Percentiles rank a stretch among this genome's conserved stretches.
phyloP scores from a whole-genome alignment of 257 asterid genomes.

The Solanum medicagineum region DNA sequence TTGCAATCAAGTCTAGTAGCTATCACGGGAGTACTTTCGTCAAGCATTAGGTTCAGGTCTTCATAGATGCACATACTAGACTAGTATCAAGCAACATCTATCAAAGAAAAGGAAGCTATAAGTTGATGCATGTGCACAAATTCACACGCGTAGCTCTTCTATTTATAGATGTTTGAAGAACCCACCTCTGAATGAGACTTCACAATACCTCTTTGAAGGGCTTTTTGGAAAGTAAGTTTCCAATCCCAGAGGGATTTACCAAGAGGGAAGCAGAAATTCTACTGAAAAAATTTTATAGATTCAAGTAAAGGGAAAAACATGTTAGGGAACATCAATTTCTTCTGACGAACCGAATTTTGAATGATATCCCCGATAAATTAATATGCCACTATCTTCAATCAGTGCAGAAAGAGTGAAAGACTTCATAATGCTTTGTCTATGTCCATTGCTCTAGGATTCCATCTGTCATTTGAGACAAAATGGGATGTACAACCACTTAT shows the following conservation, averaged over 20 bases:
- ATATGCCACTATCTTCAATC: conserved; percentile 12
- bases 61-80: background rate
- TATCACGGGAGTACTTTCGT: background rate
- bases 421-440: conserved; percentile 16
- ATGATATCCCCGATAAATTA: background rate
- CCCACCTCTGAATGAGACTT: background rate
- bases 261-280: background rate
- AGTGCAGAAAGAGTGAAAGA: conserved; percentile 6
- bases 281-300: background rate
- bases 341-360: background rate
- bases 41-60: background rate
- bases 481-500: conserved; percentile 27
- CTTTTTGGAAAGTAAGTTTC: background rate
- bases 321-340: background rate
- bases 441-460: conserved; percentile 15
- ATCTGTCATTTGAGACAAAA: conserved; percentile 31
- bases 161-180: background rate
- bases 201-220: background rate
- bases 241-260: background rate
- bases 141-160: background rate
- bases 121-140: background rate
- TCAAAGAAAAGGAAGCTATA: background rate
- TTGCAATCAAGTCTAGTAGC: background rate
- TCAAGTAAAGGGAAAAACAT: background rate
- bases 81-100: background rate